A percentile compares a stretch with the other conserved stretches of the same genome.
These are phyloP conservation scores for Cyberlindnera xishuangbannaensis DNA, from an alignment of 805 yeast genomes.

Conservation along the genomic window DNA sequence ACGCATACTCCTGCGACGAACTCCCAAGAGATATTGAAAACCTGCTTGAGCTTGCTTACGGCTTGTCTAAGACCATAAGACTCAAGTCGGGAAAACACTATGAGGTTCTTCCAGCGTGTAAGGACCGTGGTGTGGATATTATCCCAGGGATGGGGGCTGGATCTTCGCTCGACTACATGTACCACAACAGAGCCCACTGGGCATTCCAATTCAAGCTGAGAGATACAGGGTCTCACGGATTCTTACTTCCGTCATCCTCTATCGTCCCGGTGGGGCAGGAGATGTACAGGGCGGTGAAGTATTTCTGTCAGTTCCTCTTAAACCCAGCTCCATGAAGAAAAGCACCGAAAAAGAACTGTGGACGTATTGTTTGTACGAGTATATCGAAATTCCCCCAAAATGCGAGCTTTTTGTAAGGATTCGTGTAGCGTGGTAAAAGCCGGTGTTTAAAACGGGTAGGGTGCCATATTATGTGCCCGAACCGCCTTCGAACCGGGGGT, in stretches of 20 bases:
- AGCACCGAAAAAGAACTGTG: too few relatives aligned
- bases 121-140: slow-evolving; percentile 70
- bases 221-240: slow-evolving; percentile 81
- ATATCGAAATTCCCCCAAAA: too few relatives aligned
- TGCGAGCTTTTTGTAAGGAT: too few relatives aligned
- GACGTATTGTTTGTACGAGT: too few relatives aligned
- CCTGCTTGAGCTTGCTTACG: slow-evolving; percentile 74
- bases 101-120: slow-evolving; percentile 70
- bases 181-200: slow-evolving; percentile 75
- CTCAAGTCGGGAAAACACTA: slow-evolving; percentile 57
- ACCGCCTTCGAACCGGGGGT: too few relatives aligned
- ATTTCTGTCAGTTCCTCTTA: slow-evolving; percentile 49
- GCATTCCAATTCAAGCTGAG: slow-evolving; percentile 79
- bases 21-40: slow-evolving; percentile 78
- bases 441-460: too few relatives aligned
- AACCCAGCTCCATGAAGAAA: slow-evolving; percentile 31
- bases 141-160: slow-evolving; percentile 76
- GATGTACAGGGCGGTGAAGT: slow-evolving; percentile 59
- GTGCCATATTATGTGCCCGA: too few relatives aligned
- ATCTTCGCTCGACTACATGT: slow-evolving; percentile 76
- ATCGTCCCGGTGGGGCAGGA: slow-evolving; percentile 77
- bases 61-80: slow-evolving; percentile 69
- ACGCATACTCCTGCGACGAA: slow-evolving; percentile 70
- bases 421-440: too few relatives aligned
- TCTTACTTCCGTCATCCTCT: slow-evolving; percentile 62